Evolutionary conservation across 352 stramenopile species (phyloP).

Genomic region (Phytopythium montanum): DNA sequence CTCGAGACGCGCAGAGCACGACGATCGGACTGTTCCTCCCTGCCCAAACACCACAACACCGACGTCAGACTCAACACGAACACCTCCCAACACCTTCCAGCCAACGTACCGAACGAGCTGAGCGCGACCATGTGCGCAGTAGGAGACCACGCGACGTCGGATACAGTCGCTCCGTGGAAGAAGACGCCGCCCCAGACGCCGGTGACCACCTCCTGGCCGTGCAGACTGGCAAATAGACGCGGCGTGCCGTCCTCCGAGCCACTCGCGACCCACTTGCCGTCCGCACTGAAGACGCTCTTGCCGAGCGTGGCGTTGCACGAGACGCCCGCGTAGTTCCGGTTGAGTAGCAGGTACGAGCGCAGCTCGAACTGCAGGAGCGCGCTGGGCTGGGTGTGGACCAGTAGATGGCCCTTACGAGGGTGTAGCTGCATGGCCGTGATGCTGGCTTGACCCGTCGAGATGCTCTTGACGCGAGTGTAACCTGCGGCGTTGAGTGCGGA

Average conservation of each 20-base stretch:
- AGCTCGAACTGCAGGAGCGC: slow-evolving; percentile 68
- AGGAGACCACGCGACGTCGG: slow-evolving; percentile 61
- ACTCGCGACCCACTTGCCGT: slow-evolving; percentile 59
- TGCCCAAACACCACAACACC: slow-evolving; percentile 12
- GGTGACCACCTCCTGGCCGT: slow-evolving; percentile 37
- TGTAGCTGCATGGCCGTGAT: slow-evolving; percentile 61
- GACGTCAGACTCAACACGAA: not conserved
- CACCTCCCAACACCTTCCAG: not conserved
- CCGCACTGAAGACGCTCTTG: slow-evolving; percentile 53
- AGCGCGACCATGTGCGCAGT: slow-evolving; percentile 59
- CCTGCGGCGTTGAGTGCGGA: not conserved
- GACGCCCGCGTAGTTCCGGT: slow-evolving; percentile 63
- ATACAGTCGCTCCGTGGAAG: slow-evolving; percentile 43
- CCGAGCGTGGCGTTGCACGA: slow-evolving; percentile 40
- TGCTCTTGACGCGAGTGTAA: slow-evolving; percentile 47
- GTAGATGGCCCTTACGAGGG: slow-evolving; percentile 57
- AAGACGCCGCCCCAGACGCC: slow-evolving; percentile 57
- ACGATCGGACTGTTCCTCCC: slow-evolving; percentile 58
- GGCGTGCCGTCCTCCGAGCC: slow-evolving; percentile 62
- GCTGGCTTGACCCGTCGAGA: slow-evolving; percentile 40
- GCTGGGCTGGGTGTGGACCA: slow-evolving; percentile 62
- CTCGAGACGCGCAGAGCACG: slow-evolving; percentile 46
- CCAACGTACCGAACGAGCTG: slow-evolving; percentile 43
- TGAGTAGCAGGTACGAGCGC: slow-evolving; percentile 66
- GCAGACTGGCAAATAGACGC: slow-evolving; percentile 47